Evolutionary conservation across 345 rosid genomes (phyloP), one percentile per base, ranked within the genome.

Genomic region (Euphorbia tirucalli): DNA sequence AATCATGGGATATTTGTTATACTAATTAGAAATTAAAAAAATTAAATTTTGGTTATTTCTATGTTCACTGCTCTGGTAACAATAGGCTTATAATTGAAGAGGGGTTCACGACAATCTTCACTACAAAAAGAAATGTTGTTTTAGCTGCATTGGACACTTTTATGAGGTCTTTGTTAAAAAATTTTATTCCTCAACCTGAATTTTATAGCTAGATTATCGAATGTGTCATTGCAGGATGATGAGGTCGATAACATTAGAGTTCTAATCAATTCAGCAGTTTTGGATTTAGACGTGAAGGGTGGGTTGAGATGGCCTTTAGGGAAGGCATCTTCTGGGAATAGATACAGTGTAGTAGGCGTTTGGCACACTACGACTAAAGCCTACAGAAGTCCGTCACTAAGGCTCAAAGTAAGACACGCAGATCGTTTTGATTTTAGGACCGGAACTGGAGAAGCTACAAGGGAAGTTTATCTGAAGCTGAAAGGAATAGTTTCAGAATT

Each of bases 221-320:
- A 13, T 73, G 22, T 30, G 21, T 46, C 32, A 11, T 62, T 82
- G 22, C 82, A 93, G 97, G 92, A 88, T 31, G 84, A 85, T 18
- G 93, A 88, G 81, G 74, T 69, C 62, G 62, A 80, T 37, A 71
- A 79, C 78, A 83, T 93, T 5, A 75, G 62, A 32, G 76, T 64
- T 27, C 68, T 90, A 75, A 62, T 93, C 39, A 70, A 71, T 70
- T 80, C 80, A 50, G 90, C 89, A 18, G 76, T 85, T 66, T 16
- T 87, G 72, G 93, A 89, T 80, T 79, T 87, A 18, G 80, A 76
- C 55, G 85, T 75, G 76, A 89, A 87, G 76, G 95, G 96, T 22
- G 92, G 97, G 37, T 68, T 90, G 71, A 84, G 86, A 77, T 89
- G 95, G 96, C 83, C 86, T 8, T 10, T 82, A 25, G 87, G 83